Conservation (phyloP, 352 stramenopile genomes). For the Globisporangium recalcitrans region DNA sequence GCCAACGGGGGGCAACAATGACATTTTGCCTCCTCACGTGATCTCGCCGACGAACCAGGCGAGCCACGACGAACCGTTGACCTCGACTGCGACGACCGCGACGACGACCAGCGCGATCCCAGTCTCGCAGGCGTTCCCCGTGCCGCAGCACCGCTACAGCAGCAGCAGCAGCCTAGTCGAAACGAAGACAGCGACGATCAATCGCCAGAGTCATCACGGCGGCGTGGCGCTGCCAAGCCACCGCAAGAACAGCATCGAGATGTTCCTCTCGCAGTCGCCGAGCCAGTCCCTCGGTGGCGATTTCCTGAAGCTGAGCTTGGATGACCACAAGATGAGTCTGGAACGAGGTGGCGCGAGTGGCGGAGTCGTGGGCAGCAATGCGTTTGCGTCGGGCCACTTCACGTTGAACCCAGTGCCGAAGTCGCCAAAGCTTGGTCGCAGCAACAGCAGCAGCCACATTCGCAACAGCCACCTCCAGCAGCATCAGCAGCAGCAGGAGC, state of each 20-base stretch:
- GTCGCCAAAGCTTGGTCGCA: constrained; percentile 29
- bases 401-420: constrained; percentile 44
- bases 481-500: constrained; percentile 27
- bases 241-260: constrained; percentile 85
- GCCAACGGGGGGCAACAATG: constrained; percentile 25
- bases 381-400: constrained; percentile 45
- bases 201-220: not conserved
- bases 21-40: constrained; percentile 24
- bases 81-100: not conserved
- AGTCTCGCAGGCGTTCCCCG: constrained; percentile 10
- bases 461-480: constrained; percentile 12
- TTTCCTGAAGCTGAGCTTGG: constrained; percentile 68
- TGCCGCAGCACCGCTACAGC: constrained; percentile 5
- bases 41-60: constrained; percentile 45
- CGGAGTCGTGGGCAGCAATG: constrained; percentile 14
- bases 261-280: constrained; percentile 83
- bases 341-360: constrained; percentile 15
- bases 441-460: constrained; percentile 13
- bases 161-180: not conserved
- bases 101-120: constrained; percentile 1
- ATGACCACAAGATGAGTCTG: constrained; percentile 52
- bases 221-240: constrained; percentile 26
- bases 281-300: constrained; percentile 71
- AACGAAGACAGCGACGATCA: constrained; percentile 1
- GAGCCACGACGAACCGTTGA: constrained; percentile 21